Evolutionary conservation across 495 filamentous ascomycete genomes (phyloP).

Genomic region (Aspergillus diversus): DNA sequence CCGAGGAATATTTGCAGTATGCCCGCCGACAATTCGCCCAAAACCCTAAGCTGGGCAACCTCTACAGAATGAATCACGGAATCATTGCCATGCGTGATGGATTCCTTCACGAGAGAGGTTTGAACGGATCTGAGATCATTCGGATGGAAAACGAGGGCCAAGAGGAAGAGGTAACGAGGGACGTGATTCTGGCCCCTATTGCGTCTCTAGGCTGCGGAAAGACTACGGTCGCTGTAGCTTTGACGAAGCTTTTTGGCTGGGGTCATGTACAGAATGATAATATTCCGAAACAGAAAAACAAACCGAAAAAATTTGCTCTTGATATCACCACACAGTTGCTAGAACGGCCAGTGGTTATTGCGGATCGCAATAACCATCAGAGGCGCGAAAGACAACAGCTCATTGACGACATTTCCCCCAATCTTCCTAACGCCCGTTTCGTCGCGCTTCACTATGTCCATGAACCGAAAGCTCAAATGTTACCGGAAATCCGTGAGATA

Average conservation of each 20-base stretch:
- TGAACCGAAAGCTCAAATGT: constrained; percentile 59
- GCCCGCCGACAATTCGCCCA: constrained; percentile 71
- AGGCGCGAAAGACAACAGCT: constrained; percentile 84
- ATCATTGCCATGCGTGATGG: constrained; percentile 89
- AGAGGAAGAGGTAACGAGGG: constrained; percentile 50
- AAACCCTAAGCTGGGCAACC: constrained; percentile 62
- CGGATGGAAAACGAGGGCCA: constrained; percentile 58
- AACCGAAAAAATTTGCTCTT: constrained; percentile 72
- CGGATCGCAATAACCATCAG: constrained; percentile 93
- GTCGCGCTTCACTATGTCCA: constrained; percentile 96
- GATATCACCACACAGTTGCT: constrained; percentile 64
- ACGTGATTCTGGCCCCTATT: constrained; percentile 81
- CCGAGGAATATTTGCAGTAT: constrained; percentile 84
- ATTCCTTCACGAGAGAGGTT: constrained; percentile 76
- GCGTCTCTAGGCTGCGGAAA: constrained; percentile 96
- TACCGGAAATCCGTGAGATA: constrained; percentile 68
- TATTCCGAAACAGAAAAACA: constrained; percentile 72
- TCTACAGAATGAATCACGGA: constrained; percentile 87
- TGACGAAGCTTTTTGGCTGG: constrained; percentile 86
- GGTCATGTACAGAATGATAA: constrained; percentile 97
- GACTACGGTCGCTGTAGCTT: constrained; percentile 85
- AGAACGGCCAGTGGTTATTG: constrained; percentile 72
- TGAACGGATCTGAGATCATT: constrained; percentile 86
- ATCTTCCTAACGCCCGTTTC: constrained; percentile 64
- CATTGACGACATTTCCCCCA: constrained; percentile 71